A percentile compares a stretch with the other conserved stretches of the same genome.
Evolutionary conservation across 108 stramenopile species (phyloP).

Genomic region (Nitzschia palea): DNA sequence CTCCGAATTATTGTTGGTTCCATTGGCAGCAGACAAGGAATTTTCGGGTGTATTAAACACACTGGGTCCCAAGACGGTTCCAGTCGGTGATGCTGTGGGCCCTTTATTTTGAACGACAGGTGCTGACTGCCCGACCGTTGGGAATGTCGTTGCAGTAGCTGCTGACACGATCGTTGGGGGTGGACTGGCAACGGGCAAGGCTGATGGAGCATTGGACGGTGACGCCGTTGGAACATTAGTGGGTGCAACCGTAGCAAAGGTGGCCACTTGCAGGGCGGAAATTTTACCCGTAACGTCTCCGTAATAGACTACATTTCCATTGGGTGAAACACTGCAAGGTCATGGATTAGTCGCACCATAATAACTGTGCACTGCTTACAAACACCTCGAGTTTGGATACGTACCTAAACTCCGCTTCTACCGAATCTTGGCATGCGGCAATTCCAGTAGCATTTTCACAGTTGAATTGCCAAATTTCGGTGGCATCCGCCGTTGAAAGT

Average conservation of each 20-base stretch:
- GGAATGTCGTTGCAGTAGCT: not conserved
- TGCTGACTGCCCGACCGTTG: not conserved
- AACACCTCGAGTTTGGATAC: too few relatives aligned
- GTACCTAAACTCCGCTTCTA: slow-evolving; percentile 40
- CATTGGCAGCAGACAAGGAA: not conserved
- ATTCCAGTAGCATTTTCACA: slow-evolving; percentile 22
- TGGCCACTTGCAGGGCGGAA: slow-evolving; percentile 34
- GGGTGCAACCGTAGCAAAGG: slow-evolving; percentile 26
- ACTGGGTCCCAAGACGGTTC: not conserved
- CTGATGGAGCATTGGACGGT: not conserved
- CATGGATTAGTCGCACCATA: too few relatives aligned
- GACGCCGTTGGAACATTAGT: slow-evolving; percentile 12
- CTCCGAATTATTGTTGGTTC: not conserved
- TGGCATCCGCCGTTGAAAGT: slow-evolving; percentile 17
- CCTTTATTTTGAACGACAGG: not conserved
- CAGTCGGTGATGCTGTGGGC: not conserved
- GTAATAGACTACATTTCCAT: slow-evolving; percentile 43
- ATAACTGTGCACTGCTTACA: too few relatives aligned
- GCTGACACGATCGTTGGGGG: slow-evolving; percentile 1
- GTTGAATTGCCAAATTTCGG: slow-evolving; percentile 24
- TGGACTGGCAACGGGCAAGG: slow-evolving; percentile 2
- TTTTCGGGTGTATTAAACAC: not conserved
- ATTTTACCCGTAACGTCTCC: slow-evolving; percentile 43
- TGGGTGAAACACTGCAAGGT: slow-evolving; percentile 19
- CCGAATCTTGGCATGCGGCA: slow-evolving; percentile 26